Evolutionary conservation across 805 yeast species (phyloP).

Genomic region (Candida krabiensis): DNA sequence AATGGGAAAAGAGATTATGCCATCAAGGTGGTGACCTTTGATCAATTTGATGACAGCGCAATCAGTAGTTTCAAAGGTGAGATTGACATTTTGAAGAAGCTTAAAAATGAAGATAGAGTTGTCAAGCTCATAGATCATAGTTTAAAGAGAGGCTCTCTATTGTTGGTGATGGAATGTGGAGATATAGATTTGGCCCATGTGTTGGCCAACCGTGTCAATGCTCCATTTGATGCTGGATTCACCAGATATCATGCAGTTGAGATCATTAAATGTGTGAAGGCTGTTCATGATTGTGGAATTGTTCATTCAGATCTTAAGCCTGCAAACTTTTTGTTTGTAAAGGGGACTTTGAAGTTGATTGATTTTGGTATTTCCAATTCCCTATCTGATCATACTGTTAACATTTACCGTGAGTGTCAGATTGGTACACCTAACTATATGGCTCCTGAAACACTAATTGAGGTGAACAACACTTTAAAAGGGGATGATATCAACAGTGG

Average conservation of each 20-base stretch:
- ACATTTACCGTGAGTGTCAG: slow-evolving; percentile 85
- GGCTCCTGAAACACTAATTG: slow-evolving; percentile 95
- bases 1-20: slow-evolving; percentile 64
- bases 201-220: slow-evolving; percentile 51
- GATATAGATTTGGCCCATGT: slow-evolving; percentile 87
- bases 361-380: slow-evolving; percentile 97
- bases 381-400: slow-evolving; percentile 88
- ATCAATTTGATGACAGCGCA: slow-evolving; percentile 75
- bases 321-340: slow-evolving; percentile 74
- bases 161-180: slow-evolving; percentile 92
- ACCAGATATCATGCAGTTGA: slow-evolving; percentile 79
- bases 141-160: slow-evolving; percentile 60
- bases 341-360: slow-evolving; percentile 81
- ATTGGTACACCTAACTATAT: slow-evolving; percentile 96
- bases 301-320: slow-evolving; percentile 58
- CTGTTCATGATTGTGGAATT: slow-evolving; percentile 84
- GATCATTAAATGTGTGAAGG: slow-evolving; percentile 75
- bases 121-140: slow-evolving; percentile 76
- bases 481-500: slow-evolving; percentile 28
- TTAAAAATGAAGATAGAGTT: slow-evolving; percentile 66
- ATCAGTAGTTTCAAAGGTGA: slow-evolving; percentile 86
- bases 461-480: slow-evolving; percentile 39
- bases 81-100: slow-evolving; percentile 65
- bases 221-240: slow-evolving; percentile 68
- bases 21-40: slow-evolving; percentile 76